Base-by-base conservation (phyloP, 2,329 filamentous ascomycete species). In the Talaromyces sp. region DNA sequence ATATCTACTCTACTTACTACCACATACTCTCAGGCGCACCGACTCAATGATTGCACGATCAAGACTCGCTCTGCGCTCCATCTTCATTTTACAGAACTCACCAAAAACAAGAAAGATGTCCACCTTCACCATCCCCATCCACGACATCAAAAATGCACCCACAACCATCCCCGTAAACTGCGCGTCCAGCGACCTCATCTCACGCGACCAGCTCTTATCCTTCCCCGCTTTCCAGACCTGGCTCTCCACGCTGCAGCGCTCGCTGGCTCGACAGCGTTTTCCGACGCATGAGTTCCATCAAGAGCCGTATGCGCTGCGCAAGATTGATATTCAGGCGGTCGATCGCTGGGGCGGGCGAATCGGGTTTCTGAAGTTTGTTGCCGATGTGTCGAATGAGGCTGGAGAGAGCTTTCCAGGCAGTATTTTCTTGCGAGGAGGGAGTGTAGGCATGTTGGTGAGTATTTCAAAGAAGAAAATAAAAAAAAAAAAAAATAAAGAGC, bases 351-450 rank as follows among this genome's bases (percentile, higher is more conserved):
- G 71, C 2, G 72, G 70, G 15, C 75, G 80, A 8, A 67, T 85
- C 4, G 84, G 84, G 1, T 87, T 86, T 65, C 67, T 86, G 56
- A 86, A 86, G 65, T 66, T 86, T 30, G 80, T 80, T 62, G 79
- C 82, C 0, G 75, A 79, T 9, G 77, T 87, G n/a, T 80, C 78
- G 2, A 85, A 84, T 64, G 75, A 79, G 13, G 54, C 75, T 10
- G 81, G 78, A 5, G 80, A 84, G 63, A 79, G 73, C 62, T 73
- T 86, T 2, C 83, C 84, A 0, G 84, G 83, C 1, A 80, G 81
- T 54, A 80, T 86, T 2, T 86, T 86, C 64, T 69, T 87, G 60
- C 73, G 84, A 44, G 84, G 84, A 9, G 83, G 83, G 2, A 85
- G 82, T 71, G 82, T 86, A 1, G 84, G 76, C 9, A 82, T 86